Evolutionary conservation across 1,139 yeast genomes (phyloP).

Genomic region (Taphrina deformans): DNA sequence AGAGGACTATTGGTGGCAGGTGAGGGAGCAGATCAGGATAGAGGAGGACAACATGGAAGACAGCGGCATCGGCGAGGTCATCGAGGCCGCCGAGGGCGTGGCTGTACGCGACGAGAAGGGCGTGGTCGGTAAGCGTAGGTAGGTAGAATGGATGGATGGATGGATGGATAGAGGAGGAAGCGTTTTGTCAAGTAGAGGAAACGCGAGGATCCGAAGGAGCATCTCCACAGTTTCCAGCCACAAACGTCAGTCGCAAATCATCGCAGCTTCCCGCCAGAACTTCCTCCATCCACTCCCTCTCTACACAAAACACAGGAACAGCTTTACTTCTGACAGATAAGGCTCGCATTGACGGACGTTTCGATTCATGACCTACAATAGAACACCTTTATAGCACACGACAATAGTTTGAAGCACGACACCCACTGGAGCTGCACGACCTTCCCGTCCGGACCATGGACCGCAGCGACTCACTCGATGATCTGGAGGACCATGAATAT

Average conservation of each 20-base stretch:
- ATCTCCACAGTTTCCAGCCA: no score
- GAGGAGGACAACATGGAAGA: constrained; percentile 90
- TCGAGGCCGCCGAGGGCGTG: constrained; percentile 61
- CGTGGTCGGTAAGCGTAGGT: constrained; percentile 30
- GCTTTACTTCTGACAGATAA: no score
- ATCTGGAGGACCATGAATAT: background rate
- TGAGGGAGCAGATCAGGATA: constrained; percentile 85
- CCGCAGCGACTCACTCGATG: constrained; percentile 5
- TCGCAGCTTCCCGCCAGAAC: no score
- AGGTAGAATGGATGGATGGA: no score
- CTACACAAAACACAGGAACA: background rate
- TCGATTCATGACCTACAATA: no score
- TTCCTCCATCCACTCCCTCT: background rate
- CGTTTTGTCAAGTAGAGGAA: no score
- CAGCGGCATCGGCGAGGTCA: constrained; percentile 82
- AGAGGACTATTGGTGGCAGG: constrained; percentile 98
- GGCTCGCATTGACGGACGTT: no score
- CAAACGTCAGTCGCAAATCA: no score
- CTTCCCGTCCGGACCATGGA: background rate
- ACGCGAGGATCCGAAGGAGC: no score
- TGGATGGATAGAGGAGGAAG: no score
- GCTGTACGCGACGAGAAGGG: constrained; percentile 28
- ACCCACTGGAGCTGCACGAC: constrained; percentile 14
- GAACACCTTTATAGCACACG: no score
- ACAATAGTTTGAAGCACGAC: no score